Evolutionary conservation across 2,329 filamentous ascomycete species (phyloP), one percentile per base, ranked within the genome.

Genomic region (Fusarium cicatricum): DNA sequence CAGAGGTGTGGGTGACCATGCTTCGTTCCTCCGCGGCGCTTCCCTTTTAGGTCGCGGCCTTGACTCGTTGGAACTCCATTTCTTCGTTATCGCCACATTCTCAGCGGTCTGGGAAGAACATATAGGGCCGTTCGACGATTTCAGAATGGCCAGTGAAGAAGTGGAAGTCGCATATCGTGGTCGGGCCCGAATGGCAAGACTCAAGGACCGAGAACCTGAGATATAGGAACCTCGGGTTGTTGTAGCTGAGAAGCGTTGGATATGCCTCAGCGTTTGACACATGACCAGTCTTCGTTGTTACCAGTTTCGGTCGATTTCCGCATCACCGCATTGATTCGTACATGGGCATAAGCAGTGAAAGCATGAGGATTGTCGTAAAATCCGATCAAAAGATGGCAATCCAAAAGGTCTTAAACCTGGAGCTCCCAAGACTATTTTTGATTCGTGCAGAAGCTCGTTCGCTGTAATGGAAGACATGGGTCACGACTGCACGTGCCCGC

Each of bases 261-360:
- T 49, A 23, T 57, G 58, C 52, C 58, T 51, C 50, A 65, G 50
- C 37, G 60, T 59, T 65, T 59, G 66, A 70, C 66, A 68, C 72
- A 74, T 74, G 52, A 65, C 70, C 64, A 51, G 63, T 50, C 26
- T 44, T 58, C 50, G 40, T 47, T 62, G 50, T 62, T 43, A 54
- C 57, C 46, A 56, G 65, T 55, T 50, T 56, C 47, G 47, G 48
- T 51, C 39, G 45, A 41, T 46, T 48, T 58, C n/a, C 26, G 55
- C 52, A 54, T 70, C 60, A 66, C 61, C 63, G 62, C 68, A 71
- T 52, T 43, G 59, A 32, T 42, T 40, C 32, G 33, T 45, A 15
- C 21, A 16, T 26, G 29, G 40, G 4, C 36, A 14, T 17, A n/a
- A 38, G 39, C 17, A 36, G 17, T 8, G 21, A 38, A 58, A 47